Conservation (phyloP, 176 grass and related monocot genomes). For the Avena atlantica region DNA sequence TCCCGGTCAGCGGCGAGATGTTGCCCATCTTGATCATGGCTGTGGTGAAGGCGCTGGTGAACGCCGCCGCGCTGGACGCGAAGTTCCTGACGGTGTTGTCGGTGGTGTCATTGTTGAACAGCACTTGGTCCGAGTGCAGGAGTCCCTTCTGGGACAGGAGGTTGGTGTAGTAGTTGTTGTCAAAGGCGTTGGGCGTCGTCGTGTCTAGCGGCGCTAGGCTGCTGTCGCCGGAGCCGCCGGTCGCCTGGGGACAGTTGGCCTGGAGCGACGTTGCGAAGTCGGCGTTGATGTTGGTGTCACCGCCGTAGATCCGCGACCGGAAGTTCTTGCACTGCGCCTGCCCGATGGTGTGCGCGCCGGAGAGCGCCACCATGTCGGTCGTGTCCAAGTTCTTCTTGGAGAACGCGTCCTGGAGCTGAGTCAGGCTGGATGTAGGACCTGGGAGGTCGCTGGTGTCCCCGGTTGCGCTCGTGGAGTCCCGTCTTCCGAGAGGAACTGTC, state of each 20-base stretch:
- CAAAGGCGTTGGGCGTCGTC: not conserved
- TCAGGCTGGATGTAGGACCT: not conserved
- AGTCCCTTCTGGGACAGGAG: slow-evolving; percentile 16
- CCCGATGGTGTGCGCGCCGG: slow-evolving; percentile 64
- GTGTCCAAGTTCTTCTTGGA: not conserved
- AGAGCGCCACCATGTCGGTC: slow-evolving; percentile 35
- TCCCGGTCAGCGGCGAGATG: not conserved
- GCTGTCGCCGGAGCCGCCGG: not conserved
- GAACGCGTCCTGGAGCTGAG: not conserved
- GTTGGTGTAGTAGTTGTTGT: slow-evolving; percentile 25
- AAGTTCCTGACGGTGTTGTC: slow-evolving; percentile 22
- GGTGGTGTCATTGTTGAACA: not conserved
- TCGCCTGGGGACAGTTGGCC: slow-evolving; percentile 46
- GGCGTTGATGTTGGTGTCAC: slow-evolving; percentile 47
- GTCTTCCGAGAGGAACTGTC: slow-evolving; percentile 46
- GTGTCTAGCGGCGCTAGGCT: not conserved
- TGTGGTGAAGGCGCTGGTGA: not conserved
- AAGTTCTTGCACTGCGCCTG: slow-evolving; percentile 56
- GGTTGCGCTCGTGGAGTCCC: slow-evolving; percentile 48
- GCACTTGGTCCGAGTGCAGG: not conserved
- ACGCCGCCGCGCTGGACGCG: not conserved
- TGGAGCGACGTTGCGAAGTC: slow-evolving; percentile 40
- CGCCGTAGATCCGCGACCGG: slow-evolving; percentile 50
- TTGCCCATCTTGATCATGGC: slow-evolving; percentile 25
- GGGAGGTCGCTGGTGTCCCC: not conserved